Percentiles rank a stretch among this genome's conserved stretches.
phyloP scores from a whole-genome alignment of 2,329 filamentous ascomycete species.

The Laburnicola sp. region DNA sequence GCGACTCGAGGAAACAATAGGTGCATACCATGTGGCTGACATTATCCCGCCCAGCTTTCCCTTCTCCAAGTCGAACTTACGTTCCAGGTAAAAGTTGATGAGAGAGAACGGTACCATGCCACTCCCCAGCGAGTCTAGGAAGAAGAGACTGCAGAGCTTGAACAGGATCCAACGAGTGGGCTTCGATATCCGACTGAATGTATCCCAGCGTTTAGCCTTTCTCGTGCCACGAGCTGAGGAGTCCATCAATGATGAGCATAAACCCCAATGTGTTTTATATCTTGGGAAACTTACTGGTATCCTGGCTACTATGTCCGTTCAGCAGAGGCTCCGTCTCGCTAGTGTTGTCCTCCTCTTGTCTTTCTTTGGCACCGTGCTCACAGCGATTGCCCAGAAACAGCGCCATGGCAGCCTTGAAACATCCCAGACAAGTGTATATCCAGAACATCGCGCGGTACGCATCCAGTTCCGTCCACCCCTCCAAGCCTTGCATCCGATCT shows the following conservation, averaged over 20 bases:
- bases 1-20: background rate
- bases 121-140: conserved; percentile 69
- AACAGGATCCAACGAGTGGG: conserved; percentile 59
- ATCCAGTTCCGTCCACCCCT: conserved; percentile 44
- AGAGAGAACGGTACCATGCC: conserved; percentile 62
- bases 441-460: conserved; percentile 49
- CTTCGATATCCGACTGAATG: conserved; percentile 60
- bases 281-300: conserved; percentile 13
- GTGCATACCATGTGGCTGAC: conserved; percentile 47
- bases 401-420: conserved; percentile 44
- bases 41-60: conserved; percentile 59
- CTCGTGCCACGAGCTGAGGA: background rate
- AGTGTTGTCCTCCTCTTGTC: conserved; percentile 6
- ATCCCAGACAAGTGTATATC: conserved; percentile 48
- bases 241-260: too few species aligned
- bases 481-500: conserved; percentile 31
- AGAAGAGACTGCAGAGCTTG: conserved; percentile 68
- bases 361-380: conserved; percentile 30
- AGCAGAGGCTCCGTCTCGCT: conserved; percentile 34
- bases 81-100: conserved; percentile 60
- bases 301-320: conserved; percentile 8
- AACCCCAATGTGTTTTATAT: background rate
- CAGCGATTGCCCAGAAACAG: conserved; percentile 46
- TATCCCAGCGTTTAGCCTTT: conserved; percentile 25
- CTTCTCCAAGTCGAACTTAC: conserved; percentile 59